Conservation (phyloP, 2,329 filamentous ascomycete genomes). For the Pestalotiopsis sp. region DNA sequence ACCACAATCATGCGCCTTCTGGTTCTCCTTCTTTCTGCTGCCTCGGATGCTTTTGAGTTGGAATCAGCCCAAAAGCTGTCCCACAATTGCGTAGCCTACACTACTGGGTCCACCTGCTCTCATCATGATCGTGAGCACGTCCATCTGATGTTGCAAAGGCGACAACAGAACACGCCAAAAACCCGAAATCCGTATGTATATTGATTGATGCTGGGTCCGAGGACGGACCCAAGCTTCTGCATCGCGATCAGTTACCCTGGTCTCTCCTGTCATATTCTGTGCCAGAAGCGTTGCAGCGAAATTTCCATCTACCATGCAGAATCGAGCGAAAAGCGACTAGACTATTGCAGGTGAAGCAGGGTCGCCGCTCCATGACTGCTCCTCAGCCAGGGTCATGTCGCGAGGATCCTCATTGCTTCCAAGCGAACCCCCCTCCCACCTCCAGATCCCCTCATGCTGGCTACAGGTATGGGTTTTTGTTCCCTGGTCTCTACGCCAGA, state of each 20-base stretch:
- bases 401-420: constrained; percentile 8
- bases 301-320: neutral
- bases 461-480: neutral
- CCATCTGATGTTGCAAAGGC: neutral
- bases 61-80: neutral
- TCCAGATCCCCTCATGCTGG: neutral
- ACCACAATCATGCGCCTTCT: neutral
- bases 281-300: constrained; percentile 3
- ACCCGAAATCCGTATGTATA: neutral
- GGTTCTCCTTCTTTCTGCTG: neutral
- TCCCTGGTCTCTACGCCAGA: neutral
- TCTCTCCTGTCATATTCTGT: neutral
- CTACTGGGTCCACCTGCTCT: neutral
- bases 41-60: neutral
- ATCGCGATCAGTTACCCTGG: neutral
- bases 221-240: neutral
- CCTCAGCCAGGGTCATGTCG: constrained; percentile 1
- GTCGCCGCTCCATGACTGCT: neutral
- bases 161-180: neutral
- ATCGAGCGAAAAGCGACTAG: neutral
- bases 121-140: neutral
- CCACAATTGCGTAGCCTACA: neutral
- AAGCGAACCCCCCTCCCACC: neutral
- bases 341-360: constrained; percentile 1
- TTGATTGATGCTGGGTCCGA: neutral